Base-by-base conservation (phyloP, 176 grass and related monocot species). In the Aechmea fasciata region DNA sequence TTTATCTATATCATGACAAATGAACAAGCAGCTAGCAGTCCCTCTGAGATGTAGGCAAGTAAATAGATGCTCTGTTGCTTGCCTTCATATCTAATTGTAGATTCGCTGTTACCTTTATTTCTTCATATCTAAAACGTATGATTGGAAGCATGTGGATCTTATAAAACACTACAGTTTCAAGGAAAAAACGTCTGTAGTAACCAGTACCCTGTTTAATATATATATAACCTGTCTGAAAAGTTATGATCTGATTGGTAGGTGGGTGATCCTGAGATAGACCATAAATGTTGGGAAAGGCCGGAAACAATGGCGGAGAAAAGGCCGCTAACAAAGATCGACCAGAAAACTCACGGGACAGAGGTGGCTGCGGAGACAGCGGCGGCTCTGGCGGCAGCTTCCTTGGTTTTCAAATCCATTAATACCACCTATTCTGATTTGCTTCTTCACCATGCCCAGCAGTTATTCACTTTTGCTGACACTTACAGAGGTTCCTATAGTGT, bases 251-350 rank as follows among this genome's bases (percentile, higher is more conserved):
- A 28, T 20, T 79, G 63, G 71, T 78, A 99, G 94, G 94, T 99
- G 54, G 94, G 94, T 12, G 89, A 99, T 81, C 89, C 94, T 80
- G 89, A 93, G 64, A 74, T 86, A 74, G 94, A 99, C 57, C 94
- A 99, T 59, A 88, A 84, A 75, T 99, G 94, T 77, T 99, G 94
- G 94, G 84, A 99, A 83, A 93, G 94, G 73, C 89, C 94, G 4
- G 94, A 99, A 83, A 81, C 82, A 66, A 99, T 99, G 94, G 59
- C 77, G 1, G 89, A 93, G 77, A 93, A 87, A 76, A 92, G 93
- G 20, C 93, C 93, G 0, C 86, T 97, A 29, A 81, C 59, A 59
- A 84, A 92, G 73, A 85, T 97, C 81, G 84, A 90, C 79, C 48
- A 84, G 18, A 92, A 83, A 55, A 72, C 81, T 64, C 93, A 86